These are phyloP conservation scores for Cutaneotrichosporon spelunceum DNA, from an alignment of 1,284 basidiomycete genomes.

Conservation along the genomic window DNA sequence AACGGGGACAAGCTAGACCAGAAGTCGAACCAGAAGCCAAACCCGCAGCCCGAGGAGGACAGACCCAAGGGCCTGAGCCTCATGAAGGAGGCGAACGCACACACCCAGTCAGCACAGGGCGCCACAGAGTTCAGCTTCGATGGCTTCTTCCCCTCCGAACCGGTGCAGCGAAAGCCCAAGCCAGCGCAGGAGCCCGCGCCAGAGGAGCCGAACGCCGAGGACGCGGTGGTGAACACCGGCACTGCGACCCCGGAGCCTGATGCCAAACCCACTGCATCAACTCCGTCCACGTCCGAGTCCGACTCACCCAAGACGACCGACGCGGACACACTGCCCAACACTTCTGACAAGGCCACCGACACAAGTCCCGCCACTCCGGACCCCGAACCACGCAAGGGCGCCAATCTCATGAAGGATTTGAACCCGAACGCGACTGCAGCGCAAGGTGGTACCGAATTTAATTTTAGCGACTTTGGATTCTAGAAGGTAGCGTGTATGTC, in stretches of 20 bases:
- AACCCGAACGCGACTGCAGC: background rate
- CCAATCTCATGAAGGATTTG: constrained; percentile 15
- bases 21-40: constrained; percentile 80
- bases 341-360: background rate
- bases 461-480: constrained; percentile 13
- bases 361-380: background rate
- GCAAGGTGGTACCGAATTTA: constrained; percentile 10
- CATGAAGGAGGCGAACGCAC: constrained; percentile 2
- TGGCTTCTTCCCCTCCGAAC: background rate
- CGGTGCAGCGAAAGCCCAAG: background rate
- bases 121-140: constrained; percentile 12
- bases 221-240: background rate
- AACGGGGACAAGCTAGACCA: constrained; percentile 41
- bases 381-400: constrained; percentile 3
- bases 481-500: background rate
- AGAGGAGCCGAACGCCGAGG: background rate
- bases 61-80: background rate
- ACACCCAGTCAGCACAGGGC: constrained; percentile 3
- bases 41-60: no score
- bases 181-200: background rate
- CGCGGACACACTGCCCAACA: background rate
- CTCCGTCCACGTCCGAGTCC: background rate
- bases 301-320: background rate
- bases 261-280: background rate
- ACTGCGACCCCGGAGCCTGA: background rate